Percentiles rank a stretch among this genome's conserved stretches.
Conservation (phyloP, 192 early-diverging fungal genomes). For the Mortierella claussenii region DNA sequence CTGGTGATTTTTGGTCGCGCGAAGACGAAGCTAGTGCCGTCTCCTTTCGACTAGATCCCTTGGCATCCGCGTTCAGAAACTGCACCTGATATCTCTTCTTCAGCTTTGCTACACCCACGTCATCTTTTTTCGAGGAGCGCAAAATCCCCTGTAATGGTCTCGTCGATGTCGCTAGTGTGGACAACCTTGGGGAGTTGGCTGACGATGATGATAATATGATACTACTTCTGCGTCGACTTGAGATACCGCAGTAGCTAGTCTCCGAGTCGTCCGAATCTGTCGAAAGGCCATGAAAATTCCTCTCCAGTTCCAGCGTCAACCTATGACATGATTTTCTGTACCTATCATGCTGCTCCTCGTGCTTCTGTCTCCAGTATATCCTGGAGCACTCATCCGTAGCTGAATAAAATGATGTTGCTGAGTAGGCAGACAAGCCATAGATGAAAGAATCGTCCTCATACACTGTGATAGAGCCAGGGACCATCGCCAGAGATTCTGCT, state of each 20-base stretch:
- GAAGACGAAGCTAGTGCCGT: neutral
- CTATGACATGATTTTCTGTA: constrained; percentile 42
- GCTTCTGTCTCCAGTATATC: constrained; percentile 48
- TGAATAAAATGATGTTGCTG: constrained; percentile 19
- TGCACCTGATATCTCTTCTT: constrained; percentile 45
- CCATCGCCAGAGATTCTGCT: neutral
- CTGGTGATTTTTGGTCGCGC: constrained; percentile 1
- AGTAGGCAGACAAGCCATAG: neutral
- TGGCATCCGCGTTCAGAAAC: constrained; percentile 20
- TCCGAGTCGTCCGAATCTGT: constrained; percentile 36
- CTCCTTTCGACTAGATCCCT: constrained; percentile 2
- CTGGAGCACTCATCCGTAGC: constrained; percentile 28
- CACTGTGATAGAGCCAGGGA: neutral
- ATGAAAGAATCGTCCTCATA: neutral
- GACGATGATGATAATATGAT: neutral
- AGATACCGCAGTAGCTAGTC: neutral
- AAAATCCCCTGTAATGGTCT: constrained; percentile 24
- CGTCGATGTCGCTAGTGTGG: constrained; percentile 9
- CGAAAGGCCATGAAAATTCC: constrained; percentile 2
- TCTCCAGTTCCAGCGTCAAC: constrained; percentile 26
- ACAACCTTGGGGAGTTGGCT: constrained; percentile 1
- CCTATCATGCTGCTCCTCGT: constrained; percentile 49
- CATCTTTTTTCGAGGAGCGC: constrained; percentile 18
- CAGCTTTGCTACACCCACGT: constrained; percentile 5
- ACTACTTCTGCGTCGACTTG: neutral